Evolutionary conservation across 176 grass and related monocot genomes (phyloP), one percentile per base, ranked within the genome.

Genomic region (Avena atlantica): DNA sequence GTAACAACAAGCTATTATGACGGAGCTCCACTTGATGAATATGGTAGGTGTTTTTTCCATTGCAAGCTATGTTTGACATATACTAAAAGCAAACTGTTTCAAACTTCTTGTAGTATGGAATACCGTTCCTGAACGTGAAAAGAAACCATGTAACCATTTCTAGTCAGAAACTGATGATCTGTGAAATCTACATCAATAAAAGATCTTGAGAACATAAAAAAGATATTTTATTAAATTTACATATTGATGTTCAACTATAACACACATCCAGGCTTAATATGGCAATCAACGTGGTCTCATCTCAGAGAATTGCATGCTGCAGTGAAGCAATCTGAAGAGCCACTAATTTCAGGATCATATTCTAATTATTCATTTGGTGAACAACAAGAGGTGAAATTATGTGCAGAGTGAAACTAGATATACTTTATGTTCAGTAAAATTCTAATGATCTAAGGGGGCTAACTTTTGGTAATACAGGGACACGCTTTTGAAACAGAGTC

Each of bases 281-380:
- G 94, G 94, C 85, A 89, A 91, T 90, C 94, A 0, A 88, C 90
- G 80, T 97, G 94, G 94, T 90, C 68, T 66, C 94, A 97, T 92
- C 88, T 97, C 10, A 89, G 86, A 84, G 80, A 93, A 90, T 66
- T 97, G 74, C 94, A 97, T 92, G 88, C 89, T 72, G 89, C 84
- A 67, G 51, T 97, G 20, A 92, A 92, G 83, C 55, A 80, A 72
- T 88, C 69, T 27, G 70, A 81, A 44, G 85, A 92, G 1, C 81
- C 89, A 63, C 58, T 97, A 75, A 89, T 97, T 81, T 92, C 66
- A 86, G 94, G 94, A 90, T 66, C 76, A 55, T 92, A 97, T 86
- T 91, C 88, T 84, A 90, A 74, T 52, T 74, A 75, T 74, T 82
- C 92, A 60, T 87, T 92, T 31, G 92, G 92, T 51, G 57, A 86